These are phyloP conservation scores for Kwoniella heveanensis DNA, from an alignment of 768 basidiomycete species.

Conservation along the genomic window DNA sequence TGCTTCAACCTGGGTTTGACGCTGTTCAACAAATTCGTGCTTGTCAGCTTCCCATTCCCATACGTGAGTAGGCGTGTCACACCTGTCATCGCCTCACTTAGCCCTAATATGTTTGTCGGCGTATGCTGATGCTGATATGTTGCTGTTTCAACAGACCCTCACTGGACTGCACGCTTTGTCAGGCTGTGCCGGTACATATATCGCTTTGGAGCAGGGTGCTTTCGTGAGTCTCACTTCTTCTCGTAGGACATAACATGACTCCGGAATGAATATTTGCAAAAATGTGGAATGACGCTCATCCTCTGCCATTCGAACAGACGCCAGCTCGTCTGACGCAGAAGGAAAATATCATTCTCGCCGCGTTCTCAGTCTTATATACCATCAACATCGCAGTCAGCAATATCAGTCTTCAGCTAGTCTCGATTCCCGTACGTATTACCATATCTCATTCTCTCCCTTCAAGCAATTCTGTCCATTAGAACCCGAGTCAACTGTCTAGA, in stretches of 20 bases:
- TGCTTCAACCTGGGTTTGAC: slow-evolving; percentile 87
- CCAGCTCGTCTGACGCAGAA: slow-evolving; percentile 62
- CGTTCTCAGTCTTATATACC: slow-evolving; percentile 88
- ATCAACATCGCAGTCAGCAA: slow-evolving; percentile 95
- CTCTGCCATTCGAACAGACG: slow-evolving; percentile 49
- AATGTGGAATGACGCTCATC: background rate
- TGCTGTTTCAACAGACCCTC: slow-evolving; percentile 65
- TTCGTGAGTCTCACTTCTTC: slow-evolving; percentile 58
- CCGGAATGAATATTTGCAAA: background rate
- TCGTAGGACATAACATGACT: background rate
- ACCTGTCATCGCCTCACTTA: background rate
- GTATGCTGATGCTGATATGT: slow-evolving; percentile 18
- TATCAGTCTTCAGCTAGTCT: slow-evolving; percentile 81
- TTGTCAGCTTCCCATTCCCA: slow-evolving; percentile 90
- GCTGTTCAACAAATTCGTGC: slow-evolving; percentile 90
- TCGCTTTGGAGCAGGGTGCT: slow-evolving; percentile 64
- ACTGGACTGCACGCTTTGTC: slow-evolving; percentile 89
- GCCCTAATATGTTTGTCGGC: background rate
- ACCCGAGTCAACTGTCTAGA: too few species aligned
- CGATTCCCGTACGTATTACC: slow-evolving; percentile 71
- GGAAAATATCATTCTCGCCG: slow-evolving; percentile 67
- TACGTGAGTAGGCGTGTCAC: slow-evolving; percentile 60
- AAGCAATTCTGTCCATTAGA: background rate
- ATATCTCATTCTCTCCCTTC: background rate
- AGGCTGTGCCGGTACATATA: slow-evolving; percentile 76